These are phyloP conservation scores for Fusarium sp. DNA, from an alignment of 2,329 filamentous ascomycete genomes.

Conservation along the genomic window DNA sequence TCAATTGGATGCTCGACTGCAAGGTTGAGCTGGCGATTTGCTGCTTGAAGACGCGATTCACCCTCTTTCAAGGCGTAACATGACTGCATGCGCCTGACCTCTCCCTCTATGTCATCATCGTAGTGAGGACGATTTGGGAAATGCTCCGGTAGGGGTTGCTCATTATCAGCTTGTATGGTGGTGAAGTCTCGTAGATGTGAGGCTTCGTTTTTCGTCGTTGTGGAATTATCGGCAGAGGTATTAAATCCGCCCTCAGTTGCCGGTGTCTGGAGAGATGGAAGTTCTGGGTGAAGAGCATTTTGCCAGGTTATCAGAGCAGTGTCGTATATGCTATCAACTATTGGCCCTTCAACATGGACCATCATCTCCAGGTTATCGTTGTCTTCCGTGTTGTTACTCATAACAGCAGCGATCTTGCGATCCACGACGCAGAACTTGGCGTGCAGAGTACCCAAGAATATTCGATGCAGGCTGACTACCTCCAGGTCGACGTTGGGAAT, in stretches of 20 bases:
- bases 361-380: conserved; percentile 88
- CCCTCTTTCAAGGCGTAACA: conserved; percentile 58
- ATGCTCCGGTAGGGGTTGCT: conserved; percentile 60
- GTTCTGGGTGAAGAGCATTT: conserved; percentile 55
- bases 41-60: conserved; percentile 66
- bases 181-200: background rate
- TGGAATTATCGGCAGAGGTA: no score
- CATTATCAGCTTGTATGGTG: background rate
- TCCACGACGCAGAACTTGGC: conserved; percentile 83
- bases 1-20: conserved; percentile 61
- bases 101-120: conserved; percentile 67
- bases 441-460: conserved; percentile 79
- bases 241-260: background rate
- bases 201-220: background rate
- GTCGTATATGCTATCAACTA: conserved; percentile 81
- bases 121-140: conserved; percentile 70
- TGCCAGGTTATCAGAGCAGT: conserved; percentile 79
- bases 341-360: conserved; percentile 77
- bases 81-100: conserved; percentile 70
- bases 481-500: conserved; percentile 77
- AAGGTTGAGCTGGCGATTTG: conserved; percentile 74
- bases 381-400: conserved; percentile 83
- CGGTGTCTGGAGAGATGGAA: conserved; percentile 4
- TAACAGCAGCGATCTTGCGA: conserved; percentile 73
- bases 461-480: conserved; percentile 77